phyloP scores from a whole-genome alignment of 2,329 filamentous ascomycete genomes.

The Saccharata proteae region DNA sequence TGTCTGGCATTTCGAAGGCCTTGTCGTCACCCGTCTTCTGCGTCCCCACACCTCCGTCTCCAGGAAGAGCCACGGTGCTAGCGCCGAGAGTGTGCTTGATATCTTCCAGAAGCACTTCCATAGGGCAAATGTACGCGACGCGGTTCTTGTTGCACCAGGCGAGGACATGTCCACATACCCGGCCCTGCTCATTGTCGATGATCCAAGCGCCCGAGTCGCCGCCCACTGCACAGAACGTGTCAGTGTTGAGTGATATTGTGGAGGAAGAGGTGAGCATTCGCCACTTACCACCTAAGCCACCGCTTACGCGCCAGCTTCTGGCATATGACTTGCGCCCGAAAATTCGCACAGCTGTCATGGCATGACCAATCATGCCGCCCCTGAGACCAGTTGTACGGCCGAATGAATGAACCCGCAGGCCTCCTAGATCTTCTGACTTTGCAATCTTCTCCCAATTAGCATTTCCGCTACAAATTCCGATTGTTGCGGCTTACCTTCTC shows the following conservation, averaged over 20 bases:
- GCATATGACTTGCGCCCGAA: slow-evolving; percentile 73
- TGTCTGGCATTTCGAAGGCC: slow-evolving; percentile 3
- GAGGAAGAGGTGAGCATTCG: slow-evolving; percentile 10
- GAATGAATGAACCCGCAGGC: slow-evolving; percentile 72
- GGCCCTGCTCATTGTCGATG: slow-evolving; percentile 64
- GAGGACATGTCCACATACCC: slow-evolving; percentile 79
- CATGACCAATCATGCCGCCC: slow-evolving; percentile 62
- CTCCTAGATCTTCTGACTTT: slow-evolving; percentile 51
- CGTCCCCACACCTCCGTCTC: slow-evolving; percentile 14
- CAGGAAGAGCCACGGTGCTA: slow-evolving; percentile 57
- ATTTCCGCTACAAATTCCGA: no score
- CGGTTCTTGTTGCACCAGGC: slow-evolving; percentile 73
- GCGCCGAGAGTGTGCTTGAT: slow-evolving; percentile 70
- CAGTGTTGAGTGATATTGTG: neutral
- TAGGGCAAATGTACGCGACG: slow-evolving; percentile 85
- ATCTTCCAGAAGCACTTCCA: slow-evolving; percentile 80
- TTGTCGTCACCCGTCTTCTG: neutral
- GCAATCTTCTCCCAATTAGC: slow-evolving; percentile 35
- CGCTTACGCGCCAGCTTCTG: slow-evolving; percentile 53
- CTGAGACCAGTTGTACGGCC: slow-evolving; percentile 79
- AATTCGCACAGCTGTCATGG: slow-evolving; percentile 75
- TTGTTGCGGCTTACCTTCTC: slow-evolving; percentile 32
- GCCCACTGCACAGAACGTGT: slow-evolving; percentile 42
- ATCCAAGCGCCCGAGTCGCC: slow-evolving; percentile 93
- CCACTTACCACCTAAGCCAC: slow-evolving; percentile 43